phyloP scores from a whole-genome alignment of 768 basidiomycete species.

The Boletus edulis region DNA sequence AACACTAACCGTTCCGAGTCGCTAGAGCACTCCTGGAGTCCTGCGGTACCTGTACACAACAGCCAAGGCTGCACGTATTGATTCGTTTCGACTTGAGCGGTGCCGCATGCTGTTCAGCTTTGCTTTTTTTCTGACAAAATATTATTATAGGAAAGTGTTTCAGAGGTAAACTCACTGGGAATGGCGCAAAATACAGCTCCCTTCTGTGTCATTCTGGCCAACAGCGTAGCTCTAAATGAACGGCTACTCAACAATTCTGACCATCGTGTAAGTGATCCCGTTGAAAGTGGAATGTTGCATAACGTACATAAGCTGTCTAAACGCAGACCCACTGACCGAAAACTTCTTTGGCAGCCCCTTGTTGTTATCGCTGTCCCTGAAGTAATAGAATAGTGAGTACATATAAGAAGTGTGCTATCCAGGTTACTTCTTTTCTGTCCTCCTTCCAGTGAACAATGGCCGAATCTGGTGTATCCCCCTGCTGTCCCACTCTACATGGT shows the following conservation, averaged over 20 bases:
- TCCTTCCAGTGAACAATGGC: not conserved
- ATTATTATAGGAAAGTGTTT: too few relatives aligned
- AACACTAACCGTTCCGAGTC: too few relatives aligned
- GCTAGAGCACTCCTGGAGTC: too few relatives aligned
- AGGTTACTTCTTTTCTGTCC: not conserved
- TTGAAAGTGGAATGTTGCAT: not conserved
- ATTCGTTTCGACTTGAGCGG: too few relatives aligned
- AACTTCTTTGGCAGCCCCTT: not conserved
- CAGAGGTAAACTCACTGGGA: too few relatives aligned
- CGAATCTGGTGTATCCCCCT: not conserved
- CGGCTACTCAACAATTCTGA: not conserved
- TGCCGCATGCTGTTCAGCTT: too few relatives aligned
- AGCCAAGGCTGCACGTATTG: too few relatives aligned
- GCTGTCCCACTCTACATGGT: not conserved
- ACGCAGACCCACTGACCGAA: not conserved
- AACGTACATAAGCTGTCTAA: not conserved
- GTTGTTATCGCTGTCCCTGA: not conserved
- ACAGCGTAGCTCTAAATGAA: not conserved
- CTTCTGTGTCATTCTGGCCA: too few relatives aligned
- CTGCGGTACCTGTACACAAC: too few relatives aligned
- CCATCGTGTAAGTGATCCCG: not conserved
- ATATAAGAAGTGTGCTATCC: not conserved
- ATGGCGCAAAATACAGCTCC: too few relatives aligned
- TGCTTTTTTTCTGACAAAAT: too few relatives aligned
- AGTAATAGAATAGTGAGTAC: not conserved